phyloP scores from a whole-genome alignment of 2,329 filamentous ascomycete genomes.

The Pseudogymnoascus sp. region DNA sequence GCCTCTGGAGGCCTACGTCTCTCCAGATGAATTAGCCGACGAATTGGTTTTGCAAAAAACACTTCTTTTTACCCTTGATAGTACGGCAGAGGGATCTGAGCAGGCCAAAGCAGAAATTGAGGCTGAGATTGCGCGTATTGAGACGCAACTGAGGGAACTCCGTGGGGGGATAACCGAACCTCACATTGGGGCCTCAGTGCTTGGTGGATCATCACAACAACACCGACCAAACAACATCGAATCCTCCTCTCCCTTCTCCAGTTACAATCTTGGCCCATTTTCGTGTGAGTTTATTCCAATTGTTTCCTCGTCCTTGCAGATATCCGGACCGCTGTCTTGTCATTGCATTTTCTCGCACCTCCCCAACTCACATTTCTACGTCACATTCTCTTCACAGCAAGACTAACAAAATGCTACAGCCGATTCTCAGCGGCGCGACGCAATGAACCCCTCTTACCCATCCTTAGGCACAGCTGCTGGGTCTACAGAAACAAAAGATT shows the following conservation, averaged over 20 bases:
- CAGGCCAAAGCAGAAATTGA: constrained; percentile 16
- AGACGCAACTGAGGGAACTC: constrained; percentile 5
- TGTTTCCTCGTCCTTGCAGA: background rate
- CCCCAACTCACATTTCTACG: background rate
- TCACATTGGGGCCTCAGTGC: background rate
- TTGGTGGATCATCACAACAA: background rate
- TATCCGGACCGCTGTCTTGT: background rate
- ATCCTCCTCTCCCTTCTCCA: background rate
- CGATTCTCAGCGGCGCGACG: background rate
- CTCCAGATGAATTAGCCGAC: constrained; percentile 10
- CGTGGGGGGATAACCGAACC: background rate
- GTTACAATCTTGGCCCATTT: background rate
- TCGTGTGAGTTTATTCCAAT: background rate
- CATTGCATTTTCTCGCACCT: background rate
- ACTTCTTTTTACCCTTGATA: constrained; percentile 34
- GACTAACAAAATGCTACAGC: background rate
- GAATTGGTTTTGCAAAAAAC: constrained; percentile 22
- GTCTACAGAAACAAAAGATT: background rate
- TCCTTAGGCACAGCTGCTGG: background rate
- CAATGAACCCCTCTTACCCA: background rate
- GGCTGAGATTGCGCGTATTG: constrained; percentile 18
- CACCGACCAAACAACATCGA: background rate
- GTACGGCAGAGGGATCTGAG: constrained; percentile 16
- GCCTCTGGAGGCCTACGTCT: constrained; percentile 10
- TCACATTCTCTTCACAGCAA: background rate